Evolutionary conservation across 164 flowering plant genomes (phyloP), one percentile per base, ranked within the genome.

Genomic region (Chimonanthus praecox): DNA sequence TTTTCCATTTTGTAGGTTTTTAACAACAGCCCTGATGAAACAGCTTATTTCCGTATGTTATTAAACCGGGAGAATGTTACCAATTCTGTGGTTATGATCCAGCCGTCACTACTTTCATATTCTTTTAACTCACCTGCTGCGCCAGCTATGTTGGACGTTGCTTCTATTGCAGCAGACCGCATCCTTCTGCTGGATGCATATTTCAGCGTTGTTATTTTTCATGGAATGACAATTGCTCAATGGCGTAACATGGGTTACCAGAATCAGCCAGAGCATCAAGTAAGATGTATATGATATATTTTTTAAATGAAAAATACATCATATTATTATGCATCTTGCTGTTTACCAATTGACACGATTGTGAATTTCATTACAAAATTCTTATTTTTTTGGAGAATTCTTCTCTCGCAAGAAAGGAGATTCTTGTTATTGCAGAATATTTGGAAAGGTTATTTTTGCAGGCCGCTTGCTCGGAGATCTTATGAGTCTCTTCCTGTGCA

Each of bases 1-100:
- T 72, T 33, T 11, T 63, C 61, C 58, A 58, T 44, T 66, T 72
- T 66, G 72, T 83, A 95, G 99, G 99, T 95, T 62, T 95, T 95
- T 68, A 95, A 95, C 78, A 95, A 95, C 80, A 95, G 99, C 82
- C 99, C 99, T 49, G 98, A 95, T 81, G 98, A 95, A 80, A 95
- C 98, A 3, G 99, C 99, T 69, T 93, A 93, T 80, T 95, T 95
- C 80, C 94, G 98, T 75, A 90, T 95, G 88, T 73, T 95, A 77
- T 76, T 95, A 74, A 90, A 93, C 81, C 84, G 94, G 77, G 98
- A 95, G 77, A 90, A 80, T 63, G 78, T 95, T 64, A 79, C 85
- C 64, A 95, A 92, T 84, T 89, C 98, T 51, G 92, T 87, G 69
- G 97, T 92, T 73, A 95, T 95, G 99, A 93, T 93, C 73, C 99